Conservation (phyloP, 2,329 filamentous ascomycete genomes). For the Aureobasidium mangrovei region DNA sequence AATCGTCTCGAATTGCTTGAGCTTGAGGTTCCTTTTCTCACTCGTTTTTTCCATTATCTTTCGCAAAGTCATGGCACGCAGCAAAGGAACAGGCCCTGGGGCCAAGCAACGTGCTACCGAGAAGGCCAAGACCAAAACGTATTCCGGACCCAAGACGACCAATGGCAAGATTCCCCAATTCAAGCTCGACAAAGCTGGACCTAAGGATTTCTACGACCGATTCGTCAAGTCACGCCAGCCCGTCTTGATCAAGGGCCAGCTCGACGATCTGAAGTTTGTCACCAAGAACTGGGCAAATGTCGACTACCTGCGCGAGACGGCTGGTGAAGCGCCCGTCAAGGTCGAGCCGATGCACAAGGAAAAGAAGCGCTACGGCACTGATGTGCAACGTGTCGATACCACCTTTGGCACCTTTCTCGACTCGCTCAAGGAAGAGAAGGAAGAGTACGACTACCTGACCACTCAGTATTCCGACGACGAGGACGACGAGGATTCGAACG, state of each 20-base stretch:
- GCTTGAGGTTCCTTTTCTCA: too few relatives aligned
- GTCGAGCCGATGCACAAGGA: slow-evolving; percentile 12
- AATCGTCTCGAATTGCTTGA: too few relatives aligned
- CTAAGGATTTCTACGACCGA: background rate
- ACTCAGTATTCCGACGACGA: slow-evolving; percentile 11
- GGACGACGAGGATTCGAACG: background rate
- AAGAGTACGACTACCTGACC: slow-evolving; percentile 9
- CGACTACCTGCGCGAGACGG: slow-evolving; percentile 5
- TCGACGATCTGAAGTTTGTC: slow-evolving; percentile 1
- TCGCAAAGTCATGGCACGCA: too few relatives aligned
- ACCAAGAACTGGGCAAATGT: slow-evolving; percentile 4
- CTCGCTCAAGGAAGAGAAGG: background rate
- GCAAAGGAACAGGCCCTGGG: too few relatives aligned
- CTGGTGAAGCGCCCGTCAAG: slow-evolving; percentile 6
- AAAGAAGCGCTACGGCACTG: slow-evolving; percentile 12
- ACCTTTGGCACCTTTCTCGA: slow-evolving; percentile 12
- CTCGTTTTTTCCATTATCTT: too few relatives aligned
- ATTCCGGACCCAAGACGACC: background rate
- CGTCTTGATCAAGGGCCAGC: background rate
- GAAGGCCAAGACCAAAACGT: background rate
- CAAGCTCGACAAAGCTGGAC: background rate
- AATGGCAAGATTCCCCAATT: background rate
- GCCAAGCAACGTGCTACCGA: too few relatives aligned
- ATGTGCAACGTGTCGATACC: slow-evolving; percentile 2
- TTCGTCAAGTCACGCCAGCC: slow-evolving; percentile 1